Evolutionary conservation across 140 eudicot genomes (phyloP).

Genomic region (Stevia rebaudiana): DNA sequence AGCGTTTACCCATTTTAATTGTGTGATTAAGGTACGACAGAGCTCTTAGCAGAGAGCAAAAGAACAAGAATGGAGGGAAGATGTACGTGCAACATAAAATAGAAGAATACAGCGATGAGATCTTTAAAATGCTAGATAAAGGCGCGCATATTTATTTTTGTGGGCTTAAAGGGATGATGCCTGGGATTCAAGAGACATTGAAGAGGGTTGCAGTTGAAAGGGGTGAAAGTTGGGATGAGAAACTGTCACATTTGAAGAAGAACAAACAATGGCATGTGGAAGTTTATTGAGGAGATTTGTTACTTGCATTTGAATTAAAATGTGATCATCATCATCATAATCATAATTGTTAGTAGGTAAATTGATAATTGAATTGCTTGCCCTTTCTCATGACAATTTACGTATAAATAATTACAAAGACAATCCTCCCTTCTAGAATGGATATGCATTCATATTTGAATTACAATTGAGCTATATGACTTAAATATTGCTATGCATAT

Average conservation of each 20-base stretch:
- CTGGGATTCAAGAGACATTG: constrained; percentile 86
- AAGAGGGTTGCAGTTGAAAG: constrained; percentile 82
- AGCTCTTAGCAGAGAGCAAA: constrained; percentile 78
- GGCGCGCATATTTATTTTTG: constrained; percentile 94
- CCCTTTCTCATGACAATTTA: too few relatives aligned
- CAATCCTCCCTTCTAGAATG: too few relatives aligned
- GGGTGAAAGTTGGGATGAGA: constrained; percentile 90
- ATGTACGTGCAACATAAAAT: constrained; percentile 94
- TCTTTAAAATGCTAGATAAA: constrained; percentile 67
- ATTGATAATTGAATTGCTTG: too few relatives aligned
- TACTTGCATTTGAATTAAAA: constrained; percentile 17
- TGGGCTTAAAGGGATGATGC: constrained; percentile 98
- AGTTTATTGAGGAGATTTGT: constrained; percentile 36
- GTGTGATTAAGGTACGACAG: constrained; percentile 52
- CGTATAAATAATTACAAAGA: too few relatives aligned
- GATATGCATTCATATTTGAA: too few relatives aligned
- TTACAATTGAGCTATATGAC: too few relatives aligned
- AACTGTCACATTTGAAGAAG: constrained; percentile 75
- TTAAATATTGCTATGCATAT: too few relatives aligned
- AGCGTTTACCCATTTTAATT: neutral
- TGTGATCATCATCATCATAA: neutral
- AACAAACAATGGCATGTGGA: constrained; percentile 99
- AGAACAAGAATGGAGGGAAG: constrained; percentile 79
- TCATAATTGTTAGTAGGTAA: too few relatives aligned
- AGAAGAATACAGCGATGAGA: constrained; percentile 89